These are phyloP conservation scores for carrot (Daucus carota) DNA, from an alignment of 129 eudicot genomes.

Conservation along the genomic window DH1_v3.0 NC_030386.2:35194501-35195000, in stretches of 20 bases:
- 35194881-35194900: conserved; percentile 50
- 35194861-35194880: conserved; percentile 50
- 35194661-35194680: conserved; percentile 60
- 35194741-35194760: conserved; percentile 38
- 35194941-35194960: conserved; percentile 43
- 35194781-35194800: conserved; percentile 45
- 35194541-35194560: conserved; percentile 40
- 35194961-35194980: conserved; percentile 45
- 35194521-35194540: neutral
- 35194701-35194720: conserved; percentile 40
- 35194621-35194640: conserved; percentile 47
- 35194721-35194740: conserved; percentile 37
- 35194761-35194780: conserved; percentile 61
- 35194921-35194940: conserved; percentile 39
- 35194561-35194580: conserved; percentile 45
- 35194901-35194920: conserved; percentile 47
- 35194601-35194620: conserved; percentile 45
- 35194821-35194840: conserved; percentile 38
- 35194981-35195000: conserved; percentile 60
- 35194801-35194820: conserved; percentile 31
- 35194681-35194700: conserved; percentile 63
- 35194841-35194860: conserved; percentile 42
- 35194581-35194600: conserved; percentile 56
- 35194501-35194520: neutral
- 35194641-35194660: conserved; percentile 38